phyloP scores from a whole-genome alignment of 2,329 filamentous ascomycete species.

The Penicillium concentricum region DNA sequence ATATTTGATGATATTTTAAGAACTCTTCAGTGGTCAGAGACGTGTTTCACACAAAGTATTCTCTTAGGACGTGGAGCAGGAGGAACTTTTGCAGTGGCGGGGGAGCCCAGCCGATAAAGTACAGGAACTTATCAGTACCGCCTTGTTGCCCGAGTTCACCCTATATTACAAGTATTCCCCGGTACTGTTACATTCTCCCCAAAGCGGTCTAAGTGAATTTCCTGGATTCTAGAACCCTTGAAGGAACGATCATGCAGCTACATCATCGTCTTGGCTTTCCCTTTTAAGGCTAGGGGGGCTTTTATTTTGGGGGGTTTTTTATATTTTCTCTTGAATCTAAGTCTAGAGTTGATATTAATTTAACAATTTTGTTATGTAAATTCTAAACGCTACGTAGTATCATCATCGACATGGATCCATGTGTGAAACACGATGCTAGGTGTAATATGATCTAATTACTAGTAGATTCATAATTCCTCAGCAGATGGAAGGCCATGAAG shows the following conservation, averaged over 20 bases:
- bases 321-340: no score
- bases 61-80: not conserved
- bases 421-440: no score
- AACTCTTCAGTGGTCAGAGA: not conserved
- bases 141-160: not conserved
- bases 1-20: not conserved
- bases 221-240: not conserved
- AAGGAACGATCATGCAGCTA: not conserved
- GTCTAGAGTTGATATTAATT: no score
- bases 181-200: constrained; percentile 1
- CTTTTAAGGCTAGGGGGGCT: not conserved
- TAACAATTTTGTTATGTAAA: no score
- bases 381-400: no score
- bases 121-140: constrained; percentile 7
- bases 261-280: not conserved
- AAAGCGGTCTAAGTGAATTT: constrained; percentile 8
- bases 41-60: not conserved
- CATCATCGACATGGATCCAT: no score
- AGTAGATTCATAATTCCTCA: no score
- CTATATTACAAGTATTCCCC: not conserved
- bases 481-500: no score
- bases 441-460: no score
- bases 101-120: constrained; percentile 5
- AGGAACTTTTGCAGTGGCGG: constrained; percentile 12
- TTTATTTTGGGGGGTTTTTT: no score